phyloP scores from a whole-genome alignment of 2,329 filamentous ascomycete genomes.

The Verticillium longisporum region DNA sequence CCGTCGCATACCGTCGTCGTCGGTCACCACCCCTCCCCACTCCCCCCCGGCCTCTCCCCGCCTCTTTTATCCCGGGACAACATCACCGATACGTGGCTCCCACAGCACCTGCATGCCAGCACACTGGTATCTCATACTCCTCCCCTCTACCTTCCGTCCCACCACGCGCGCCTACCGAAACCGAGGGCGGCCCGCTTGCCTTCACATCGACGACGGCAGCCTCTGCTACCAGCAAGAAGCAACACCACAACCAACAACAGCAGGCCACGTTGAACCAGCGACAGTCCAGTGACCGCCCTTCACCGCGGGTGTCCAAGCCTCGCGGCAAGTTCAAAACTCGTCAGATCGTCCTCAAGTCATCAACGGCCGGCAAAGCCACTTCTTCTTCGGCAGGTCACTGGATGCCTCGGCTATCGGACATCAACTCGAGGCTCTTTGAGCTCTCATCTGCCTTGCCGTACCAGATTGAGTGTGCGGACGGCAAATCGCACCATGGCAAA shows the following conservation, averaged over 20 bases:
- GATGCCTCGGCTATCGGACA: conserved; percentile 31
- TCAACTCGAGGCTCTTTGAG: conserved; percentile 29
- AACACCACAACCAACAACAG: neutral
- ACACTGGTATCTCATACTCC: neutral
- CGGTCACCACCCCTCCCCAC: conserved; percentile 21
- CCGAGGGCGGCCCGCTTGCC: neutral
- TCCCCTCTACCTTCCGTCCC: neutral
- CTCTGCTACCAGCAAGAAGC: neutral
- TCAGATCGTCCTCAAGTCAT: conserved; percentile 22
- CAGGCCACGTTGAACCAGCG: neutral
- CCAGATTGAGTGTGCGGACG: conserved; percentile 14
- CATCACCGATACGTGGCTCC: conserved; percentile 7
- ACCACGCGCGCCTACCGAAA: neutral
- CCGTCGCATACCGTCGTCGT: neutral
- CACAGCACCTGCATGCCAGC: conserved; percentile 1
- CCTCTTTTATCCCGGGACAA: conserved; percentile 7
- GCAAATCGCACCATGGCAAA: neutral
- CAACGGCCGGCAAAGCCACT: conserved; percentile 1
- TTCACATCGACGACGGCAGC: neutral
- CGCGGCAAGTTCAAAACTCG: conserved; percentile 13
- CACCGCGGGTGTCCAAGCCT: neutral
- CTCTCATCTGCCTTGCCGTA: conserved; percentile 25
- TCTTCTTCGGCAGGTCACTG: conserved; percentile 18
- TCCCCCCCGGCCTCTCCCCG: conserved; percentile 5
- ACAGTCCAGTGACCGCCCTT: neutral